A percentile compares a stretch with the other conserved stretches of the same genome.
phyloP scores from a whole-genome alignment of 176 grass and related monocot species.

The Neostapfia colusana region DNA sequence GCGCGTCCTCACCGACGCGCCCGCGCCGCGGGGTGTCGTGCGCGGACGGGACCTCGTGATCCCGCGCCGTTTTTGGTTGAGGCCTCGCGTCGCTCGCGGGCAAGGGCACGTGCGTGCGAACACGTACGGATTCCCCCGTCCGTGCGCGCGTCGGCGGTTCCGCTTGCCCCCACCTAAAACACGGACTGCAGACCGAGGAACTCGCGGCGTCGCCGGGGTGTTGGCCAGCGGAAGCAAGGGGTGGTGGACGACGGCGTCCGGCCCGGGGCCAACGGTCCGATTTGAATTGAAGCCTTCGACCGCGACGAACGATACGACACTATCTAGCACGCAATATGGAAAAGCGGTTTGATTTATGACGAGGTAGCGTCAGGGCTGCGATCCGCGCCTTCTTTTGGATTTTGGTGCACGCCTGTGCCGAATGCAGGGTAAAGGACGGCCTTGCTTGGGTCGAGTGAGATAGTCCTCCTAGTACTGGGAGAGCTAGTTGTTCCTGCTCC shows the following conservation, averaged over 20 bases:
- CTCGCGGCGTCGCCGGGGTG: too few relatives aligned
- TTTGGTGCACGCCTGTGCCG: conserved; percentile 17
- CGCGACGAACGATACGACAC: background rate
- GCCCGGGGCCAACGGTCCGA: conserved; percentile 13
- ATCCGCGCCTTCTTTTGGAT: conserved; percentile 36
- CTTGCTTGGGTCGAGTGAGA: background rate
- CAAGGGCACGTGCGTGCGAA: conserved; percentile 33
- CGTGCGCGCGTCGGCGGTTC: conserved; percentile 27
- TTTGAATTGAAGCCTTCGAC: background rate
- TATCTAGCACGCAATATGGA: background rate
- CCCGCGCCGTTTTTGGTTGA: background rate
- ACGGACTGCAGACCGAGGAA: background rate
- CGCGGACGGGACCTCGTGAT: background rate
- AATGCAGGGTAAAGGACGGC: conserved; percentile 8
- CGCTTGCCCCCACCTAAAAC: conserved; percentile 34
- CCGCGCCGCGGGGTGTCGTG: background rate
- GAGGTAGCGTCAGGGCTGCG: background rate
- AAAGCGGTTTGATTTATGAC: background rate
- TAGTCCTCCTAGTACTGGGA: background rate
- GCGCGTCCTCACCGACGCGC: conserved; percentile 21
- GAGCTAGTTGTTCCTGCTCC: background rate
- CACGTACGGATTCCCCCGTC: conserved; percentile 16
- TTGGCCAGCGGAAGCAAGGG: background rate
- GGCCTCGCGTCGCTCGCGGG: background rate
- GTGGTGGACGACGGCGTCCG: background rate